Base-by-base conservation (phyloP, 164 flowering plant species). In the Malania oleifera region DNA sequence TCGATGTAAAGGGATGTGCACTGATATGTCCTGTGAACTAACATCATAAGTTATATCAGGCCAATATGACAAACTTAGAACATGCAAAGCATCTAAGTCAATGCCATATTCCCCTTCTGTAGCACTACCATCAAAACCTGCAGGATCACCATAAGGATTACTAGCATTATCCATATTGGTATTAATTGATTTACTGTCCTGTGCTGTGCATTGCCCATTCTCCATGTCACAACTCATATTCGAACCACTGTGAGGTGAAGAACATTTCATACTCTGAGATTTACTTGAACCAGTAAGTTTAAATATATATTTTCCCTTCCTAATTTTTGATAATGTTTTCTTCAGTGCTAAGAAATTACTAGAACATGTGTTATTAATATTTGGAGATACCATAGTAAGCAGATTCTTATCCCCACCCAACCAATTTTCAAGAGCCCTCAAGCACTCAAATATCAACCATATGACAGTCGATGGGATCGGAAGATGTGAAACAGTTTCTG, bases 1-100 rank as follows among this genome's bases (percentile, higher is more conserved):
- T 31, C 90, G 77, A 69, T 95, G 99, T 40, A 95, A 80, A 28
- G 99, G 98, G 57, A 89, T 79, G 62, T 85, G 96, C 56, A 87
- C 70, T 38, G 98, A 87, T 73, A 91, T 67, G 51, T 82, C 82
- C 74, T 84, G 89, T n/a, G 86, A 77, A 72, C 98, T 85, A 61
- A 91, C 96, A 77, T 95, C 96, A 78, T 80, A 86, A 19, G 12
- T 13, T 38, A 91, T 80, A 46, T 82, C 73, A 31, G 96, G 93
- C 99, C 98, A 91, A 56, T 79, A 79, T 41, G 84, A 68, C 62
- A 72, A 73, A 70, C 80, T 76, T 44, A 95, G 57, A 51, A 81
- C 49, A 57, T 59, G 74, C 9, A 88, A 35, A 26, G 65, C 44
- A 60, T 82, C 83, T 18, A 64, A 54, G 40, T 80, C 89, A 19